Percentiles rank a stretch among this genome's conserved stretches.
These are phyloP conservation scores for Vanderwaltozyma verrucispora DNA, from an alignment of 805 yeast genomes.

Conservation along the genomic window DNA sequence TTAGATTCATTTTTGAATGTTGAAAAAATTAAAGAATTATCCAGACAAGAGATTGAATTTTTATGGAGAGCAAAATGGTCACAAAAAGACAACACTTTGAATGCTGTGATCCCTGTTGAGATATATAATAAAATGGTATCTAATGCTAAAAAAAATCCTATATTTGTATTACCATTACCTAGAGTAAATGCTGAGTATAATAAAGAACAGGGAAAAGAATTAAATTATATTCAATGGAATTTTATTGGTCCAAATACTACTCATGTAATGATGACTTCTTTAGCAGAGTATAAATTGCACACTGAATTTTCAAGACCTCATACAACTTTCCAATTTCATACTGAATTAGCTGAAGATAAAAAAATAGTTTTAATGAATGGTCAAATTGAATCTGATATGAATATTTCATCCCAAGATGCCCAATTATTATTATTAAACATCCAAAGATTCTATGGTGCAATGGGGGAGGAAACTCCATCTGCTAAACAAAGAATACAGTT, in stretches of 20 bases:
- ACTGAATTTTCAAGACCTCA: slow-evolving; percentile 92
- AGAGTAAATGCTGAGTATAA: slow-evolving; percentile 38
- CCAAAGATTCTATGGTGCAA: slow-evolving; percentile 77
- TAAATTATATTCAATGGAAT: slow-evolving; percentile 91
- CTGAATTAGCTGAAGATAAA: slow-evolving; percentile 53
- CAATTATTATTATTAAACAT: slow-evolving; percentile 65
- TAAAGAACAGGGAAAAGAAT: slow-evolving; percentile 46
- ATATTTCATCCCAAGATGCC: slow-evolving; percentile 62
- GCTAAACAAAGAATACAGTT: slow-evolving; percentile 44
- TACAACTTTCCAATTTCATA: slow-evolving; percentile 80
- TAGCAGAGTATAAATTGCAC: slow-evolving; percentile 86
- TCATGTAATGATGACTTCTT: slow-evolving; percentile 83
- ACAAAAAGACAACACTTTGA: slow-evolving; percentile 44
- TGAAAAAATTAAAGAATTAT: slow-evolving; percentile 49
- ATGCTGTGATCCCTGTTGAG: slow-evolving; percentile 49
- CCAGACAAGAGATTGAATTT: slow-evolving; percentile 55
- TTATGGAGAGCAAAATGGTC: slow-evolving; percentile 87
- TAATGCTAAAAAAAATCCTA: slow-evolving; percentile 64
- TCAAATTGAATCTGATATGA: slow-evolving; percentile 58
- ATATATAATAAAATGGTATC: slow-evolving; percentile 55
- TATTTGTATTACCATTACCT: slow-evolving; percentile 86
- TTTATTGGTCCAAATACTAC: slow-evolving; percentile 75
- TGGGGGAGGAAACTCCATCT: slow-evolving; percentile 34
- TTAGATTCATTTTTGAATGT: slow-evolving; percentile 61
- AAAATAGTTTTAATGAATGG: slow-evolving; percentile 80